phyloP scores from a whole-genome alignment of 495 filamentous ascomycete species.

The Xylaria sp. region DNA sequence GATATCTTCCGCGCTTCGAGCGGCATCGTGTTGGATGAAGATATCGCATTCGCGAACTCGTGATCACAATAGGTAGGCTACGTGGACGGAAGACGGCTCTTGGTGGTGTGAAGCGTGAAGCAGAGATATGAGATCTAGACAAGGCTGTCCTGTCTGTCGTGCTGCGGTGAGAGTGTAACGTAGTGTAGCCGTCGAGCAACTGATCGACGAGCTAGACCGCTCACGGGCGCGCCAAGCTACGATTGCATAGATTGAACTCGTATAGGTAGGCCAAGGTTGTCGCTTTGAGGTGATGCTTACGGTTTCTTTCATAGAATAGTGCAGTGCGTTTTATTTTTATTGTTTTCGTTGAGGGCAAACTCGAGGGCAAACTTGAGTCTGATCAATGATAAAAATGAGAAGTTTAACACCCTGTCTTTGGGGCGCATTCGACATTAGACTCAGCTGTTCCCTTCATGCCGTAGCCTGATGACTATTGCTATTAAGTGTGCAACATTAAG shows the following conservation, averaged over 20 bases:
- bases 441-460: background rate
- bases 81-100: background rate
- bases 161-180: conserved; percentile 13
- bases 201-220: conserved; percentile 14
- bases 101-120: background rate
- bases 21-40: background rate
- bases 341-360: background rate
- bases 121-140: conserved; percentile 8
- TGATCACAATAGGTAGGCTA: conserved; percentile 2
- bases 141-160: background rate
- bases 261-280: conserved; percentile 1
- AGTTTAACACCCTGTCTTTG: background rate
- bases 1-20: background rate
- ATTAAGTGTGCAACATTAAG: background rate
- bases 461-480: background rate
- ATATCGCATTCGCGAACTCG: background rate
- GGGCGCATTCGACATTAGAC: background rate
- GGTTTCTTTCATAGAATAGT: background rate
- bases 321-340: background rate
- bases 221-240: background rate
- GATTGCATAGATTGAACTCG: conserved; percentile 5
- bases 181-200: conserved; percentile 1
- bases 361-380: no score
- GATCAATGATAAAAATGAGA: background rate
- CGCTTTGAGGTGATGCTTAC: background rate